Evolutionary conservation across 2,329 filamentous ascomycete genomes (phyloP).

Genomic region (Alternaria incomplexa): DNA sequence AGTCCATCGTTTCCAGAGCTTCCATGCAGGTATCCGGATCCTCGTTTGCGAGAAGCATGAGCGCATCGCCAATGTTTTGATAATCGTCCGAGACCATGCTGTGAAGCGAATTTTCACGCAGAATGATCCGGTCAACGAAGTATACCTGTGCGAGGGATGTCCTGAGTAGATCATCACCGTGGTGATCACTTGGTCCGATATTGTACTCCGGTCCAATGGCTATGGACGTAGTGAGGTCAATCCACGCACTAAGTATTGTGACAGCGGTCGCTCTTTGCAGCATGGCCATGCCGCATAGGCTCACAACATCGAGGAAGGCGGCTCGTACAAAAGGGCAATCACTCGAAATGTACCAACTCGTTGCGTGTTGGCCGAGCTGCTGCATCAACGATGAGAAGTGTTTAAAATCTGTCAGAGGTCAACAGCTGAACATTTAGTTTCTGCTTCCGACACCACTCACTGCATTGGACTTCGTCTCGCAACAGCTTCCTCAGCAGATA

Average conservation of each 20-base stretch:
- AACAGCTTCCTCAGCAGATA: slow-evolving; percentile 38
- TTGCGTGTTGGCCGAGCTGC: slow-evolving; percentile 20
- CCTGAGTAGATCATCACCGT: slow-evolving; percentile 24
- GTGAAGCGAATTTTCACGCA: slow-evolving; percentile 18
- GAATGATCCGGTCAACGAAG: slow-evolving; percentile 33
- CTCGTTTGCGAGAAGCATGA: slow-evolving; percentile 27
- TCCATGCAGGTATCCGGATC: slow-evolving; percentile 37
- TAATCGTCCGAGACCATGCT: slow-evolving; percentile 20
- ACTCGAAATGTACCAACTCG: slow-evolving; percentile 22
- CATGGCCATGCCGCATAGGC: slow-evolving; percentile 32
- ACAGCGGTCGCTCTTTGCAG: slow-evolving; percentile 24
- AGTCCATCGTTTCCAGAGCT: slow-evolving; percentile 29
- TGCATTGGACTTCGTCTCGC: slow-evolving; percentile 9
- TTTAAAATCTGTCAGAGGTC: slow-evolving; percentile 15
- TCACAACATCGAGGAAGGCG: slow-evolving; percentile 47
- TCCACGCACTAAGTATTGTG: slow-evolving; percentile 28
- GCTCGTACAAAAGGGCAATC: slow-evolving; percentile 43
- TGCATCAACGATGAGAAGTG: slow-evolving; percentile 25
- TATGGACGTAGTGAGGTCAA: slow-evolving; percentile 20
- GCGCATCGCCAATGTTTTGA: slow-evolving; percentile 31
- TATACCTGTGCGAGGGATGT: slow-evolving; percentile 30
- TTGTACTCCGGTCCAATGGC: slow-evolving; percentile 28
- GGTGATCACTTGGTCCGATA: slow-evolving; percentile 9
- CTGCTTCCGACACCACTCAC: slow-evolving; percentile 11
- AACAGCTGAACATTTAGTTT: not conserved